Evolutionary conservation across 495 filamentous ascomycete species (phyloP), one percentile per base, ranked within the genome.

Genomic region (Lasiosphaeriaceae sp.): DNA sequence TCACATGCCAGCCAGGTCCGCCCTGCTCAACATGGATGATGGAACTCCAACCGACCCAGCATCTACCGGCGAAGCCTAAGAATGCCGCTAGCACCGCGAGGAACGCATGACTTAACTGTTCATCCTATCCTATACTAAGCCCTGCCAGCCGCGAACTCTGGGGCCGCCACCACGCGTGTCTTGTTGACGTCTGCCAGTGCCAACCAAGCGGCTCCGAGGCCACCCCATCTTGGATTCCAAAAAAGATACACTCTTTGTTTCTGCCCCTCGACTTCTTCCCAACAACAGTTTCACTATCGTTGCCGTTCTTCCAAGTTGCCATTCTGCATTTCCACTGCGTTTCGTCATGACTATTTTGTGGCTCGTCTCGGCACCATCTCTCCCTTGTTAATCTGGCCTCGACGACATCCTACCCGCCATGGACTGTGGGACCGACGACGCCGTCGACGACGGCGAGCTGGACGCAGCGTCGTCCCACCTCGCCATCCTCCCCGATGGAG

Each of bases 401-500:
- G 26, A 52, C 34, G 20, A 21, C 44, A 17, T 11, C 47, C 6
- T 26, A 4, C 31, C n/a, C 41, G 26, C 24, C 50, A 57, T 61
- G 50, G 46, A 39, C 37, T 41, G 51, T 23, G 55, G 57, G 7
- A 46, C 19, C 22, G 59, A 54, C 24, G 14, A 26, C 11, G 51
- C 24, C 23, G 21, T 20, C 11, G 41, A 49, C 19, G 43, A 50
- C 20, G 37, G 17, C 37, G 24, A 49, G 21, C 24, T 4, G 17
- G 55, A 50, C 26, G 46, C 12, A 20, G 50, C 21, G 24, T 34
- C 41, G 21, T 37, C 56, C 12, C 21, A 39, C 26, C 43, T 62
- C 3, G 54, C 50, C 47, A 39, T 56, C 43, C 20, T 59, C 19
- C 55, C 61, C 11, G 43, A 49, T 45, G 57, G 58, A 6, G 48